A percentile compares a stretch with the other conserved stretches of the same genome.
Evolutionary conservation across 225 moss, liverwort and hornwort species (phyloP).

Genomic region (Anthoceros angustus): DNA sequence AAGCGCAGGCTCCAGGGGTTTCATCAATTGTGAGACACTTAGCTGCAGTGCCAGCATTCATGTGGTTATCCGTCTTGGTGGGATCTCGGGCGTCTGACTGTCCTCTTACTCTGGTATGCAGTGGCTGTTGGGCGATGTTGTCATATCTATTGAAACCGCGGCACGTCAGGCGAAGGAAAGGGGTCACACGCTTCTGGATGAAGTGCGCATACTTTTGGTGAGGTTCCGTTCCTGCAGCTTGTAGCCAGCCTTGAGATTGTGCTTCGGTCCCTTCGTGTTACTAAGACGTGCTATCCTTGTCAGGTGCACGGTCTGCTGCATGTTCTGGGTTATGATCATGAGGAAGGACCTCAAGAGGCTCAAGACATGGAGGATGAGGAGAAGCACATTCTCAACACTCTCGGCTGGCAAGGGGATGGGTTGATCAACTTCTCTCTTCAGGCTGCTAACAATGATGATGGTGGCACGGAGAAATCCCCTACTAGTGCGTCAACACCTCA

Average conservation of each 20-base stretch:
- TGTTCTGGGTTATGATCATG: slow-evolving; percentile 76
- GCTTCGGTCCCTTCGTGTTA: neutral
- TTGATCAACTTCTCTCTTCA: slow-evolving; percentile 38
- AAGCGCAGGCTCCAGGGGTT: slow-evolving; percentile 50
- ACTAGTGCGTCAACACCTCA: slow-evolving; percentile 10
- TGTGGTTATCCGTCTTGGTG: slow-evolving; percentile 4
- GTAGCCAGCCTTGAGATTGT: neutral
- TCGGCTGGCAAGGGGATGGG: slow-evolving; percentile 71
- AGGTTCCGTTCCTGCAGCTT: neutral
- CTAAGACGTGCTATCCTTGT: neutral
- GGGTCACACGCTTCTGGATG: slow-evolving; percentile 55
- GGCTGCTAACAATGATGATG: neutral
- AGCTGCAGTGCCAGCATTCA: slow-evolving; percentile 7
- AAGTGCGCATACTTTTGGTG: slow-evolving; percentile 80
- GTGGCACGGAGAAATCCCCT: slow-evolving; percentile 9
- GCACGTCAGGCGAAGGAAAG: slow-evolving; percentile 73
- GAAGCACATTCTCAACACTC: slow-evolving; percentile 43
- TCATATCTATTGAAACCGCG: slow-evolving; percentile 85
- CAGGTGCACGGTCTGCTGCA: slow-evolving; percentile 82
- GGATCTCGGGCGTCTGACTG: slow-evolving; percentile 6
- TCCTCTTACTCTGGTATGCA: slow-evolving; percentile 6
- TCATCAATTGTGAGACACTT: slow-evolving; percentile 30
- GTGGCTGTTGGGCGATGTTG: slow-evolving; percentile 67
- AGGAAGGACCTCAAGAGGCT: slow-evolving; percentile 49
- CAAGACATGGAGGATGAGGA: slow-evolving; percentile 71